Evolutionary conservation across 2,329 filamentous ascomycete species (phyloP), one percentile per base, ranked within the genome.

Genomic region (Penicillium sp.): DNA sequence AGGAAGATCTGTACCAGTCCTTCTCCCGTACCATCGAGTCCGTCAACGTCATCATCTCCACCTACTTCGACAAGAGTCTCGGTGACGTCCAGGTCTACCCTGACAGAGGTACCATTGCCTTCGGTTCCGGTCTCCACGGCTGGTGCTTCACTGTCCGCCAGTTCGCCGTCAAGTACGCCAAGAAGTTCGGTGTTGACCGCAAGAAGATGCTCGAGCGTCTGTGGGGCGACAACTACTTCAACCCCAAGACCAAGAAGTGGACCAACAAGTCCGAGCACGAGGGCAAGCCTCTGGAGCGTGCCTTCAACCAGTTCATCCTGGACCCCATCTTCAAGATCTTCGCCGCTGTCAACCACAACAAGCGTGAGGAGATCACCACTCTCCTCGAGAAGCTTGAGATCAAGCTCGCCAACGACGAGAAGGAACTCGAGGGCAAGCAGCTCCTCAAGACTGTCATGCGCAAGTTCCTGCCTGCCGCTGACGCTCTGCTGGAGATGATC

Each of bases 161-260:
- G 80, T 99, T 99, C 80, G 94, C 94, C 68, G 78, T 85, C 75
- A 87, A 88, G 72, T 99, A 99, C 79, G 89, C 93, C 80, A 97
- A 97, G 91, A 99, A 99, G 83, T 99, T 99, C 72, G 94, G 94
- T 89, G 94, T 99, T 70, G 93, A 99, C 87, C 92, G 92, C 80
- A 89, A 87, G 83, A 97, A 97, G 91, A 97, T 99, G 94, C 96
- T 97, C 90, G 91, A 97, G 84, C 91, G 94, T 88, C 91, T 99
- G 68, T 99, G 94, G 94, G 94, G 94, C 67, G 94, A 99, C 87
- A 97, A 91, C 86, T 99, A 85, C 87, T 99, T 99, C 90, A 97
- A 99, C 86, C 90, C 94, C 68, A 85, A 90, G 82, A 99, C 94
- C 84, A 99, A 97, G 91, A 99, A 99, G 88, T 99, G 94, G 94